phyloP scores from a whole-genome alignment of 768 basidiomycete genomes.

The Thelephora ganbajun region DNA sequence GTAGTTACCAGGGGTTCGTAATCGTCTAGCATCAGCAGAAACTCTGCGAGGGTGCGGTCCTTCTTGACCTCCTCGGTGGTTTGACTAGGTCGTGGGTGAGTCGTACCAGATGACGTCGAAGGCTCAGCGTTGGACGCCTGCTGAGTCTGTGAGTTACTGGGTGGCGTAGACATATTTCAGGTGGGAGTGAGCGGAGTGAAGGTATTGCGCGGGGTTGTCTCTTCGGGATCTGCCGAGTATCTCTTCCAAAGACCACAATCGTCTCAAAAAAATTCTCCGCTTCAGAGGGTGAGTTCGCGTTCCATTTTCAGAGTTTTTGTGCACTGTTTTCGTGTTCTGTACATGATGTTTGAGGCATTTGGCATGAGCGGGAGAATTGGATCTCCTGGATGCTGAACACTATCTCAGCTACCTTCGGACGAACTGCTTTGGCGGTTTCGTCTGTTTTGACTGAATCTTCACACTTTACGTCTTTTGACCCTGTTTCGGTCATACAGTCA shows the following conservation, averaged over 20 bases:
- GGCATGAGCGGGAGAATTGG: conserved; percentile 56
- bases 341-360: conserved; percentile 89
- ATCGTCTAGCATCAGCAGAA: conserved; percentile 91
- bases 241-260: conserved; percentile 2
- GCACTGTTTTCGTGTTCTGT: conserved; percentile 3
- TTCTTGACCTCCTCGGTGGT: conserved; percentile 73
- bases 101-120: conserved; percentile 6
- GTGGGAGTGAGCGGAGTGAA: too few relatives aligned
- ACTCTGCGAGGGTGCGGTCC: conserved; percentile 84
- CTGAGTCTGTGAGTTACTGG: conserved; percentile 5
- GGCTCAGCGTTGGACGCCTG: conserved; percentile 3
- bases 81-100: conserved; percentile 40
- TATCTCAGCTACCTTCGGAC: conserved; percentile 88
- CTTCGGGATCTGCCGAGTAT: conserved; percentile 3
- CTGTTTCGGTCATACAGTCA: neutral
- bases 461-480: neutral
- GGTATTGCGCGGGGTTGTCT: neutral
- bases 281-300: too few relatives aligned
- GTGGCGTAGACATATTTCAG: too few relatives aligned
- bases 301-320: neutral
- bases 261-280: too few relatives aligned
- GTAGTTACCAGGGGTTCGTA: conserved; percentile 80
- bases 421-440: conserved; percentile 25
- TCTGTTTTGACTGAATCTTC: conserved; percentile 32
- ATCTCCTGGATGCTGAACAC: conserved; percentile 62